Percentiles rank a stretch among this genome's conserved stretches.
Conservation (phyloP, 139 green algal species). For the Chlamydomonas schloesseri region DNA sequence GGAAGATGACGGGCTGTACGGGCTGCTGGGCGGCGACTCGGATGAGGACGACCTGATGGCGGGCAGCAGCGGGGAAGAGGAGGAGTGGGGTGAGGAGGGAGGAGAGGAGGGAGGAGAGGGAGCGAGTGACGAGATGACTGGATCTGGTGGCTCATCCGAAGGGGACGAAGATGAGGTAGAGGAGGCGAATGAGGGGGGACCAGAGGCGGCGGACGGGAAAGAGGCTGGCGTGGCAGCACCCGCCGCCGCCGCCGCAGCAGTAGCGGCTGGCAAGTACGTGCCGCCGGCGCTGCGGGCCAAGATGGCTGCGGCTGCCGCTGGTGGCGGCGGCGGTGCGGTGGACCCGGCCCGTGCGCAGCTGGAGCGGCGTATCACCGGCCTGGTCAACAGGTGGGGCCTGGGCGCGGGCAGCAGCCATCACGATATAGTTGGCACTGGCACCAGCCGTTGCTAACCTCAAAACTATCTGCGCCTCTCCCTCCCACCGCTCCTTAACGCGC, state of each 20-base stretch:
- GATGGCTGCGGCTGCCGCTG: constrained; percentile 21
- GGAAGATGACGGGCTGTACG: not conserved
- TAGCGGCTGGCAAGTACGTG: constrained; percentile 61
- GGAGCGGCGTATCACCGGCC: constrained; percentile 71
- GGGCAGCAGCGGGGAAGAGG: not conserved
- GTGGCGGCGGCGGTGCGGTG: constrained; percentile 3
- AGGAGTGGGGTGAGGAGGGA: not conserved
- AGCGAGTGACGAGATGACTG: no score
- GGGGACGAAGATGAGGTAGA: no score
- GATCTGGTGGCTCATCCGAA: no score
- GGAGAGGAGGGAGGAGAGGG: no score
- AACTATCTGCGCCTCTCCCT: not conserved
- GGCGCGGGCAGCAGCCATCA: no score
- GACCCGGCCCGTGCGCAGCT: constrained; percentile 37
- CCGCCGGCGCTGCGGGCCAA: constrained; percentile 69
- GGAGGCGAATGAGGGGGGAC: no score
- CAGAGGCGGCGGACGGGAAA: not conserved
- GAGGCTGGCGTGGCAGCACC: not conserved
- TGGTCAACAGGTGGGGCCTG: constrained; percentile 76
- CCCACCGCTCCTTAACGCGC: not conserved
- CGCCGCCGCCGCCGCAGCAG: constrained; percentile 10
- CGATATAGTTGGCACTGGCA: no score
- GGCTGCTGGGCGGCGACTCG: not conserved
- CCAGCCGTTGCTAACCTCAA: no score
- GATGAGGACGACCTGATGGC: not conserved